These are phyloP conservation scores for Zea mays DNA, from an alignment of 176 grass and related monocot species.

Conservation along the genomic window DNA sequence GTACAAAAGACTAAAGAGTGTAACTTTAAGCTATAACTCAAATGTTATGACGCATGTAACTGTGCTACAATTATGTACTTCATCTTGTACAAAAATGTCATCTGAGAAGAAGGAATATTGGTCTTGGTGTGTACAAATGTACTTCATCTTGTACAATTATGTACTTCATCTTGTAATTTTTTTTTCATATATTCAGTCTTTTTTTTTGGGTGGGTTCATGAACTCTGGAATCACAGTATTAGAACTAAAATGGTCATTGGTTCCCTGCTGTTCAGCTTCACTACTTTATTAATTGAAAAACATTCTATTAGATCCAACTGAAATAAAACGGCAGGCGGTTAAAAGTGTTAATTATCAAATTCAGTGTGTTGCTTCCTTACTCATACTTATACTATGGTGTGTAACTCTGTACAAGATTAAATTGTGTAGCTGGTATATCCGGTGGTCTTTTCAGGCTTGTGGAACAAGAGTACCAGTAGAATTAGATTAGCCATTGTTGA, in stretches of 20 bases:
- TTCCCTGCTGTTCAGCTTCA: not conserved
- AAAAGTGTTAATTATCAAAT: not conserved
- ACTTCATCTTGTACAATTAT: too few species aligned
- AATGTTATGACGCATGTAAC: too few species aligned
- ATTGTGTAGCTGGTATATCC: not conserved
- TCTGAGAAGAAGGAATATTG: slow-evolving; percentile 1
- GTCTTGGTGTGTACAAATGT: not conserved
- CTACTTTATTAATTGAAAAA: not conserved
- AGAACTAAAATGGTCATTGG: not conserved
- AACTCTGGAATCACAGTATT: not conserved
- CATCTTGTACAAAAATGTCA: not conserved
- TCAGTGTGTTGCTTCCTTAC: not conserved
- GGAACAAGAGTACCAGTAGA: not conserved
- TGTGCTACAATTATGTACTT: too few species aligned
- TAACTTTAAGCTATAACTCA: too few species aligned
- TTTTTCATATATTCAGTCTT: not conserved
- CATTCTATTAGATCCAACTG: not conserved
- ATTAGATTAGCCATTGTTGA: not conserved
- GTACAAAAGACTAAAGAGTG: too few species aligned
- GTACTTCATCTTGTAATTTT: too few species aligned
- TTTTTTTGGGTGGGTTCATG: not conserved
- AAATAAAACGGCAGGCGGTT: not conserved
- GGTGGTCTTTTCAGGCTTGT: not conserved
- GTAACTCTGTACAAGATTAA: not conserved
- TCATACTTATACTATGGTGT: too few species aligned